Evolutionary conservation across 306 rosid genomes (phyloP).

Genomic region (Quercus agrifolia): DNA sequence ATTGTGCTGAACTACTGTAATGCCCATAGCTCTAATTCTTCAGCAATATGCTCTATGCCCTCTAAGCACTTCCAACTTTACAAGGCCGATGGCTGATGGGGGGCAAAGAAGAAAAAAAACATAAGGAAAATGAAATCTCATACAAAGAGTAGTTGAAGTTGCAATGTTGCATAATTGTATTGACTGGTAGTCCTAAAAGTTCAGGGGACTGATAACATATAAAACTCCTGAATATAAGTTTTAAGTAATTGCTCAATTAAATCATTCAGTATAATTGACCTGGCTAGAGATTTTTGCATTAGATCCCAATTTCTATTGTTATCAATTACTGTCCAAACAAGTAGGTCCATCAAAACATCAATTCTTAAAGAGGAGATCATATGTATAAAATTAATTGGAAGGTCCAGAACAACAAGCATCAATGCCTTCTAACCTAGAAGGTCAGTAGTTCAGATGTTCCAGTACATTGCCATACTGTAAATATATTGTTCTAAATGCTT

Average conservation of each 20-base stretch:
- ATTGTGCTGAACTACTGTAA: not conserved
- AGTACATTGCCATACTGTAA: not conserved
- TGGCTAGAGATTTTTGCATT: not conserved
- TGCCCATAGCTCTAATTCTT: not conserved
- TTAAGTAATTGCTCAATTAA: not conserved
- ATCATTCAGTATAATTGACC: conserved; percentile 13
- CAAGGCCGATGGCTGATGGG: not conserved
- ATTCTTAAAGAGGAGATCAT: conserved; percentile 9
- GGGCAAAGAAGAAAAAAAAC: not conserved
- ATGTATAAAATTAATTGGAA: too few relatives aligned
- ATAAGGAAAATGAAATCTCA: not conserved
- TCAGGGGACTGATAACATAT: not conserved
- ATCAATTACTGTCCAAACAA: conserved; percentile 5
- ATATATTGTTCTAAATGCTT: not conserved
- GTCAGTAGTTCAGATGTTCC: not conserved
- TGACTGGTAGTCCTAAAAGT: not conserved
- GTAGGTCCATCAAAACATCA: conserved; percentile 8
- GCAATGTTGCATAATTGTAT: not conserved
- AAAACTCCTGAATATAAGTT: conserved; percentile 14
- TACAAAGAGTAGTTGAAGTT: not conserved
- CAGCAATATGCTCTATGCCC: not conserved
- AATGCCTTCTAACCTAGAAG: not conserved
- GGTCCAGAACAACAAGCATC: too few relatives aligned
- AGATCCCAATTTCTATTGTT: conserved; percentile 3
- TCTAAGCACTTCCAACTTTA: not conserved